These are phyloP conservation scores for Fraxinus velutina DNA, from an alignment of 305 asterid genomes.

Conservation along the genomic window DNA sequence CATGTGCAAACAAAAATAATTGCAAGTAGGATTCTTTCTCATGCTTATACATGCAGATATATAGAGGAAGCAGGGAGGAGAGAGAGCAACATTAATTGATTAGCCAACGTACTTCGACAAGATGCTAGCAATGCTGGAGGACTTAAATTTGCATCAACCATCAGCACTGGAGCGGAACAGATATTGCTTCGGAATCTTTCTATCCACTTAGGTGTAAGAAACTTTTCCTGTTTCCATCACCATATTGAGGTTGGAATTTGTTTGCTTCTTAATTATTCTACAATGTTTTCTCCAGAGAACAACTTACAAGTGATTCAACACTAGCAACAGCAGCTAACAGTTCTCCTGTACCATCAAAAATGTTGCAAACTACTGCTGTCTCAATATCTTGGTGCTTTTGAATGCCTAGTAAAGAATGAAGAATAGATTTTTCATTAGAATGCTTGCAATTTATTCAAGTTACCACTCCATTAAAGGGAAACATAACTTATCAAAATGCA, in stretches of 20 bases:
- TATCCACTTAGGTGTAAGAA: conserved; percentile 80
- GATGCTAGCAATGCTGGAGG: conserved; percentile 60
- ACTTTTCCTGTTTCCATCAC: conserved; percentile 59
- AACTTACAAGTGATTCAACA: conserved; percentile 71
- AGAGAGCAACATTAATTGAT: not conserved
- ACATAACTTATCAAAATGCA: not conserved
- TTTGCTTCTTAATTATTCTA: conserved; percentile 11
- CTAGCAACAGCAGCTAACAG: conserved; percentile 85
- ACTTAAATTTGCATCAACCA: conserved; percentile 87
- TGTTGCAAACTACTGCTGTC: conserved; percentile 69
- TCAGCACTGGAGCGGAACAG: conserved; percentile 58
- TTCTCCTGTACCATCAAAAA: conserved; percentile 82
- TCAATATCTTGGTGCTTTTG: conserved; percentile 53
- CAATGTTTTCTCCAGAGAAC: conserved; percentile 1
- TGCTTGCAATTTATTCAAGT: not conserved
- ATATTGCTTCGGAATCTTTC: conserved; percentile 52
- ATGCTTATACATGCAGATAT: not conserved
- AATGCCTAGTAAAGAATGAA: conserved; percentile 56
- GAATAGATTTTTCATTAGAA: conserved; percentile 6
- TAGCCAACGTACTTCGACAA: conserved; percentile 51
- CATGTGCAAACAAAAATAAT: not conserved
- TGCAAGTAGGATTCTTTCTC: not conserved
- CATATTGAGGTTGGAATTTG: conserved; percentile 7
- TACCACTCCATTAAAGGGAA: not conserved
- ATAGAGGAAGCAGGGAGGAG: conserved; percentile 1